Evolutionary conservation across 2,329 filamentous ascomycete genomes (phyloP).

Genomic region (Aspergillus novoparasiticus): DNA sequence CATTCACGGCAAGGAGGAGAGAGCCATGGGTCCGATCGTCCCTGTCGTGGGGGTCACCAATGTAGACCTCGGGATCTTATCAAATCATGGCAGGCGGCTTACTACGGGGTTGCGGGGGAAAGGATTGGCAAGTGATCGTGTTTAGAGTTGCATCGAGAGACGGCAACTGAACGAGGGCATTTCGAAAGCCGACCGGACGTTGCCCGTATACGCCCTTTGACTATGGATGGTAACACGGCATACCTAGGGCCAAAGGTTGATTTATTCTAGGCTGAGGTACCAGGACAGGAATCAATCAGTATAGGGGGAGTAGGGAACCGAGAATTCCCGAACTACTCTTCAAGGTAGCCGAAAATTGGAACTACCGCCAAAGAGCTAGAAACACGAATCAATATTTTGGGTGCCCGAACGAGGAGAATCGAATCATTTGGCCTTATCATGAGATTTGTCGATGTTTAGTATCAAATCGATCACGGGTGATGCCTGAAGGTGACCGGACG

Average conservation of each 20-base stretch:
- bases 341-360: not conserved
- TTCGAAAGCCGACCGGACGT: constrained; percentile 3
- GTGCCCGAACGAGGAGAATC: not conserved
- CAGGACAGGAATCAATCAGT: not conserved
- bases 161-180: constrained; percentile 1
- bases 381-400: not conserved
- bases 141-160: not conserved
- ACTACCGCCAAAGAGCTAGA: not conserved
- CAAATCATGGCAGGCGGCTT: not conserved
- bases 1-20: not conserved
- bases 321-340: not conserved
- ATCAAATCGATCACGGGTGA: not conserved
- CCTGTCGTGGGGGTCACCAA: constrained; percentile 4
- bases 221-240: not conserved
- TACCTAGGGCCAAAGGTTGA: not conserved
- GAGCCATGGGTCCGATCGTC: constrained; percentile 3
- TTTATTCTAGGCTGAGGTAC: not conserved
- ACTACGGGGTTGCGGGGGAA: constrained; percentile 2
- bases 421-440: constrained; percentile 3
- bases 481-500: constrained; percentile 1
- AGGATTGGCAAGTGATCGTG: not conserved
- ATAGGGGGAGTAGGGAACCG: not conserved
- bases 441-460: not conserved
- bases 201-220: not conserved
- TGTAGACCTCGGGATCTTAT: not conserved